Conservation (phyloP, 164 flowering plant genomes). For the Santalum album region DNA sequence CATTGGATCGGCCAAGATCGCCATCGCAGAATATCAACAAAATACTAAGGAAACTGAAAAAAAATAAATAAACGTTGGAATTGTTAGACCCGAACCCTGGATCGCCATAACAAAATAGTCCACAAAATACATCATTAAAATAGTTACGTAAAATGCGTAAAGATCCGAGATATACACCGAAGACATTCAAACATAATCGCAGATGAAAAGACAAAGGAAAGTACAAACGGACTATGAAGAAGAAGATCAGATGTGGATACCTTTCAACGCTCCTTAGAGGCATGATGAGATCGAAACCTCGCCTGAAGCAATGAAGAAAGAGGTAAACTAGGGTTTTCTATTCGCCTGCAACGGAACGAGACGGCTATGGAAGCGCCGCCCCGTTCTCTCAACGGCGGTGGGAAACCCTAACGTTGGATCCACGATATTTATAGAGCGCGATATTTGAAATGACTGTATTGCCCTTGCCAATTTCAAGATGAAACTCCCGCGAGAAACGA, state of each 20-base stretch:
- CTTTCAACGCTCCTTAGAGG: neutral
- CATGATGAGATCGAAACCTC: neutral
- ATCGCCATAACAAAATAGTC: too few species aligned
- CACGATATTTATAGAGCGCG: neutral
- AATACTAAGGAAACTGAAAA: neutral
- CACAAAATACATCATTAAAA: too few species aligned
- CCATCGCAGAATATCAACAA: neutral
- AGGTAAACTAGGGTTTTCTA: neutral
- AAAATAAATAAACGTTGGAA: neutral
- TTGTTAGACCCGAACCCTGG: neutral
- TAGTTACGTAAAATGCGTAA: too few species aligned
- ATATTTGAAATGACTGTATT: neutral
- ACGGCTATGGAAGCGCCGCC: neutral
- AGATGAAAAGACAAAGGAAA: too few species aligned
- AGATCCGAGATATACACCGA: too few species aligned
- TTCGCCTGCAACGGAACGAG: slow-evolving; percentile 11
- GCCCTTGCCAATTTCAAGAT: neutral
- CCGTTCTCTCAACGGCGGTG: slow-evolving; percentile 12
- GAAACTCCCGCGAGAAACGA: too few species aligned
- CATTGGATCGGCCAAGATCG: slow-evolving; percentile 15
- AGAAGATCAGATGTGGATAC: neutral
- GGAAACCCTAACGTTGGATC: neutral
- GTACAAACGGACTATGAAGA: neutral
- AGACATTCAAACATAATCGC: too few species aligned
- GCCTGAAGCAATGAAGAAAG: neutral